These are phyloP conservation scores for Parastagonospora nodorum DNA, from an alignment of 2,329 filamentous ascomycete genomes.

Conservation along the genomic window DNA sequence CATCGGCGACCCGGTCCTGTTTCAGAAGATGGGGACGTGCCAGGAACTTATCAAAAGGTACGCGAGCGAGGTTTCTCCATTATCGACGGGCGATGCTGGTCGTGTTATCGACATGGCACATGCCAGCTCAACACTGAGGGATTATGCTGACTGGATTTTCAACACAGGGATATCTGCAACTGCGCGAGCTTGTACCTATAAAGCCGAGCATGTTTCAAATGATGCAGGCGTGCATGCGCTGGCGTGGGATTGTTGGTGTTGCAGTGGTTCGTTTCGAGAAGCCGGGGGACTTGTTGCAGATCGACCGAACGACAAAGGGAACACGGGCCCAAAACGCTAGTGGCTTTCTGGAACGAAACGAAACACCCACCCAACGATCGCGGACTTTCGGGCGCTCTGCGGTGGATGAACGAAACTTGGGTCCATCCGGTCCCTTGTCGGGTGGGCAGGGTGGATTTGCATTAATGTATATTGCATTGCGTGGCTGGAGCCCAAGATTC, in stretches of 20 bases:
- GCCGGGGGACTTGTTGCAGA: too few species aligned
- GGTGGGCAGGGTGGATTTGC: too few species aligned
- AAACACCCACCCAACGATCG: too few species aligned
- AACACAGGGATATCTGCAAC: constrained; percentile 49
- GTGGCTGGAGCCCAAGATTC: too few species aligned
- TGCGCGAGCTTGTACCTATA: constrained; percentile 49
- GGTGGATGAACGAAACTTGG: too few species aligned
- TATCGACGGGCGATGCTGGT: not conserved
- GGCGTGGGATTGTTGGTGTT: not conserved
- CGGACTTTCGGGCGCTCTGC: too few species aligned
- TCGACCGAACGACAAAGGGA: too few species aligned
- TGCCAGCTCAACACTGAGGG: not conserved
- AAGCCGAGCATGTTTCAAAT: constrained; percentile 8
- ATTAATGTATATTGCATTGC: too few species aligned
- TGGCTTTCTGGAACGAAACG: too few species aligned
- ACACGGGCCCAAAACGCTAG: too few species aligned
- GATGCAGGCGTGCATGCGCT: not conserved
- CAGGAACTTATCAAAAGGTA: constrained; percentile 98
- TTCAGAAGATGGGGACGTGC: constrained; percentile 94
- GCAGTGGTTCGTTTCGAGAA: not conserved
- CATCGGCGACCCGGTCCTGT: constrained; percentile 90
- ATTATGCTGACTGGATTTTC: constrained; percentile 26
- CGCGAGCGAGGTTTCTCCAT: constrained; percentile 53
- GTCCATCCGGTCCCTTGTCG: too few species aligned
- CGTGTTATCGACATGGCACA: too few species aligned